These are phyloP conservation scores for Leccinellum albellum DNA, from an alignment of 768 basidiomycete genomes.

Conservation along the genomic window DNA sequence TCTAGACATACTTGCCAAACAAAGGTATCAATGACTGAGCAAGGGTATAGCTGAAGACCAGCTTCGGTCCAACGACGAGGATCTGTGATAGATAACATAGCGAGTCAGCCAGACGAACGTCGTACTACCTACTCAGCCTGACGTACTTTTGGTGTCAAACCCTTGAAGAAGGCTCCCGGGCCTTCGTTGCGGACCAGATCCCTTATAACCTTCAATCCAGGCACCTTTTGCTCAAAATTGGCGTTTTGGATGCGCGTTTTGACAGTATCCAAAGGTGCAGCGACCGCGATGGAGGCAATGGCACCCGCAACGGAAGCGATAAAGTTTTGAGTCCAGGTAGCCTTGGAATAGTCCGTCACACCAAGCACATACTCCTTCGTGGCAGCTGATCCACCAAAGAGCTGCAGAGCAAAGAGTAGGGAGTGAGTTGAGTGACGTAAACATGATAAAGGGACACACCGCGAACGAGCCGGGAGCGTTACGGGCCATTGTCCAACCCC, in stretches of 20 bases:
- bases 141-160: constrained; percentile 88
- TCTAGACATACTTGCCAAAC: constrained; percentile 80
- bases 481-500: constrained; percentile 98
- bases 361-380: constrained; percentile 93
- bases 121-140: constrained; percentile 8
- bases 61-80: constrained; percentile 93
- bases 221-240: constrained; percentile 86
- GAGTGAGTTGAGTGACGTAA: not conserved
- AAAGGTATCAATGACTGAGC: constrained; percentile 94
- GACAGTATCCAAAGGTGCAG: constrained; percentile 92
- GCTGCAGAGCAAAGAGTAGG: constrained; percentile 42
- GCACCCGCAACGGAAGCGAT: constrained; percentile 93
- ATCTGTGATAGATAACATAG: constrained; percentile 45
- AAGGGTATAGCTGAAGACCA: constrained; percentile 97
- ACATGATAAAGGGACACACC: constrained; percentile 45
- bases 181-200: constrained; percentile 91
- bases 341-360: constrained; percentile 84
- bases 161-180: constrained; percentile 85
- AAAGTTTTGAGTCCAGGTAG: constrained; percentile 98
- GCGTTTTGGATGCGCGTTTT: constrained; percentile 99
- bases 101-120: constrained; percentile 8
- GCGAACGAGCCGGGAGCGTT: constrained; percentile 97
- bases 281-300: constrained; percentile 91
- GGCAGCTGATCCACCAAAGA: constrained; percentile 93
- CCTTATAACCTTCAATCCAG: constrained; percentile 74